phyloP scores from a whole-genome alignment of 1,284 basidiomycete species.

The Xerocomus nothofagi region DNA sequence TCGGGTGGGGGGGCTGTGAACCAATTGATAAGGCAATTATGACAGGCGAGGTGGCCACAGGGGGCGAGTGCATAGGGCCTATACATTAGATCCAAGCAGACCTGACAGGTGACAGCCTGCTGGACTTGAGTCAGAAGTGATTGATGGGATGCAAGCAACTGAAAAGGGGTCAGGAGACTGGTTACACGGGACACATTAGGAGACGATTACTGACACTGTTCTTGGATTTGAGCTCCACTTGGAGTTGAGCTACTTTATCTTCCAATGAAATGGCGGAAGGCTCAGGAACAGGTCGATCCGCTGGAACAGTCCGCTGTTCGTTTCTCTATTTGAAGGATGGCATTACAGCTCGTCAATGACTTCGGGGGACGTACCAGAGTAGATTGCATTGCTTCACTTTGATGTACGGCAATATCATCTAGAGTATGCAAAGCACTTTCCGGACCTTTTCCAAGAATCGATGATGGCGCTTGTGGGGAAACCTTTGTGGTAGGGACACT shows the following conservation, averaged over 20 bases:
- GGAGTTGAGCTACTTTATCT: conserved; percentile 40
- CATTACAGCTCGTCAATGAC: neutral
- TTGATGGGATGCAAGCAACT: conserved; percentile 53
- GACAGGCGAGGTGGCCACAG: conserved; percentile 73
- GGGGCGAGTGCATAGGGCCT: conserved; percentile 69
- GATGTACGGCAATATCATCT: neutral
- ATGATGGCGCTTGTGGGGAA: conserved; percentile 2
- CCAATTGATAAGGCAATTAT: conserved; percentile 71
- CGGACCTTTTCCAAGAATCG: neutral
- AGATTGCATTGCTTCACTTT: conserved; percentile 6
- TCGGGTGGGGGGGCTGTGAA: conserved; percentile 51
- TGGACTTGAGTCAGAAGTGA: conserved; percentile 49
- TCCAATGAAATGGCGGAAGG: conserved; percentile 26
- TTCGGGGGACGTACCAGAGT: conserved; percentile 16
- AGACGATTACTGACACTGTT: conserved; percentile 35
- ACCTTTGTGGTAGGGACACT: neutral
- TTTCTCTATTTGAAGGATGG: conserved; percentile 13
- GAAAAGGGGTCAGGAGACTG: conserved; percentile 4
- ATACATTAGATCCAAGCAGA: conserved; percentile 70
- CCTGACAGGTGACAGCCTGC: conserved; percentile 68
- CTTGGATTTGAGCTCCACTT: conserved; percentile 44
- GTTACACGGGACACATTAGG: neutral
- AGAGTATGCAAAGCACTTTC: neutral
- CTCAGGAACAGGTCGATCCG: neutral
- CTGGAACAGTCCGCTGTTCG: neutral